A percentile compares a stretch with the other conserved stretches of the same genome.
Evolutionary conservation across 2,329 filamentous ascomycete species (phyloP).

Genomic region (Colletotrichum navitas): DNA sequence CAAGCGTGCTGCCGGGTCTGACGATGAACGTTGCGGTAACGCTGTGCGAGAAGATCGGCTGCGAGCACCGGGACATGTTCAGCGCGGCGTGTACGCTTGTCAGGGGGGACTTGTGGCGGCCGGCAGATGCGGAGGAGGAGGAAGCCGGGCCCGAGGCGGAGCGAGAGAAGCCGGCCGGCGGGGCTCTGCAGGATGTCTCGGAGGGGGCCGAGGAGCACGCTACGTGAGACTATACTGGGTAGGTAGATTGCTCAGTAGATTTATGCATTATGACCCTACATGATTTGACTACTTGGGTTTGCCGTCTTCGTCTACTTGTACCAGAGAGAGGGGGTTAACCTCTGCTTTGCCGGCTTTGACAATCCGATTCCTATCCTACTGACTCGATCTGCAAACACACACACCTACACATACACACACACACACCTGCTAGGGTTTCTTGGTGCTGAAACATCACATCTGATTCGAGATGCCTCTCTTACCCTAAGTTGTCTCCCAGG

Average conservation of each 20-base stretch:
- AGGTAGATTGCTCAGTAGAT: slow-evolving; percentile 6
- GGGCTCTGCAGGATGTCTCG: neutral
- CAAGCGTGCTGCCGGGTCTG: slow-evolving; percentile 36
- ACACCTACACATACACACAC: neutral
- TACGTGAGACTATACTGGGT: neutral
- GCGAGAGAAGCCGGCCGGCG: slow-evolving; percentile 18
- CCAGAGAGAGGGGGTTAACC: neutral
- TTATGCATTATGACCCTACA: slow-evolving; percentile 26
- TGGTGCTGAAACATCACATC: neutral
- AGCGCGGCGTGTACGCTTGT: slow-evolving; percentile 31
- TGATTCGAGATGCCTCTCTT: neutral
- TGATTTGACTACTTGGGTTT: neutral
- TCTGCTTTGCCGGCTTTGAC: neutral
- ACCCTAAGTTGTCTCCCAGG: neutral
- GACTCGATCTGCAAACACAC: neutral
- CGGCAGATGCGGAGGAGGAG: neutral
- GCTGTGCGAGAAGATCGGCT: slow-evolving; percentile 28
- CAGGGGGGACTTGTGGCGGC: slow-evolving; percentile 29
- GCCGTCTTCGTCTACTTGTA: neutral
- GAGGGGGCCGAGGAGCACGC: neutral
- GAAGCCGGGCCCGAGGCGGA: slow-evolving; percentile 10
- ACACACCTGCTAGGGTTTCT: neutral
- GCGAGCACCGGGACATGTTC: slow-evolving; percentile 25
- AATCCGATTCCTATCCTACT: neutral
- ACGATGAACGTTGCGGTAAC: slow-evolving; percentile 36